A percentile compares a stretch with the other conserved stretches of the same genome.
Conservation (phyloP, 441 rosid genomes). For the Jatropha multifida region DNA sequence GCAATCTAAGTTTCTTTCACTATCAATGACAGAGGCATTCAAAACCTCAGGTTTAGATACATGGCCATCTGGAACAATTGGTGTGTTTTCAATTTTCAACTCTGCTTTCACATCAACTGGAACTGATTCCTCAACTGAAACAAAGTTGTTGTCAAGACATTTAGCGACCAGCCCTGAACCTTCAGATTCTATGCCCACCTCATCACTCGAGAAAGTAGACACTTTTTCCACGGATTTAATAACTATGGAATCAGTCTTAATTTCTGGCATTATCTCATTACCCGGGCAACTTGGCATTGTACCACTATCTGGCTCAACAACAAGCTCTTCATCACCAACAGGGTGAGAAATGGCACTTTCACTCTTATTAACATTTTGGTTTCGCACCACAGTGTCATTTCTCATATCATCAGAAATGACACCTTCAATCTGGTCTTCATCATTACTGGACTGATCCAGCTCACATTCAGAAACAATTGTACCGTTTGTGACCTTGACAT, state of each 20-base stretch:
- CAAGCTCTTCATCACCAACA: conserved; percentile 13
- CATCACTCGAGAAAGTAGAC: conserved; percentile 26
- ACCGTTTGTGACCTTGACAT: not conserved
- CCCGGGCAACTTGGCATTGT: conserved; percentile 17
- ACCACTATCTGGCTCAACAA: conserved; percentile 19
- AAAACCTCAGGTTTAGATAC: conserved; percentile 18
- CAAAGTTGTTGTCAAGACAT: conserved; percentile 22
- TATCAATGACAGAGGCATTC: conserved; percentile 6
- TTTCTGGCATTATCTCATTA: conserved; percentile 28
- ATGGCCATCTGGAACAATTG: not conserved
- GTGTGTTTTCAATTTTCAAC: not conserved
- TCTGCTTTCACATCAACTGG: conserved; percentile 22
- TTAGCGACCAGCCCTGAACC: conserved; percentile 25
- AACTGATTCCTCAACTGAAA: conserved; percentile 25
- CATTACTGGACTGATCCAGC: not conserved
- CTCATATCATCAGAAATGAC: conserved; percentile 15
- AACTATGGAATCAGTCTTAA: conserved; percentile 28
- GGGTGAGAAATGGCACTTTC: conserved; percentile 23
- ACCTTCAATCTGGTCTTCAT: conserved; percentile 13
- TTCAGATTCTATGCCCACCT: conserved; percentile 23
- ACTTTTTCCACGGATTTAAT: conserved; percentile 31
- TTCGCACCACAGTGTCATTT: conserved; percentile 25
- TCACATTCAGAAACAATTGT: not conserved
- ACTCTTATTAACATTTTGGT: conserved; percentile 21
- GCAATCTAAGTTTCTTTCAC: conserved; percentile 3